Evolutionary conservation across 768 basidiomycete genomes (phyloP).

Genomic region (Leccinellum albellum): DNA sequence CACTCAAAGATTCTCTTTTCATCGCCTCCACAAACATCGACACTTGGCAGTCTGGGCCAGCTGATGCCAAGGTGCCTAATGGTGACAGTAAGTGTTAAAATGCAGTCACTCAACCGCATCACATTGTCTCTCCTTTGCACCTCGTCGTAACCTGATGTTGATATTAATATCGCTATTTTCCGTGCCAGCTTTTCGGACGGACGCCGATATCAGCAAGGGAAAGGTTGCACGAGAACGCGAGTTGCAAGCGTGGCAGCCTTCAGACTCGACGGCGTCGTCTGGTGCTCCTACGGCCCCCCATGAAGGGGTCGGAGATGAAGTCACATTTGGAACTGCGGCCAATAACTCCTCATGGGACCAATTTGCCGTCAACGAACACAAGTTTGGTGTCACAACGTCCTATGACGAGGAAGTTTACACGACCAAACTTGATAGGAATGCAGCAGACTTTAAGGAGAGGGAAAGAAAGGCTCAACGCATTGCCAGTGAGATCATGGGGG

Average conservation of each 20-base stretch:
- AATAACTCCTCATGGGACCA: slow-evolving; percentile 73
- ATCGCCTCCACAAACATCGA: slow-evolving; percentile 73
- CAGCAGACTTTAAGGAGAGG: slow-evolving; percentile 82
- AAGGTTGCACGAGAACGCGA: slow-evolving; percentile 62
- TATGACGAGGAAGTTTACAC: slow-evolving; percentile 96
- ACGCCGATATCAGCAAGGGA: slow-evolving; percentile 71
- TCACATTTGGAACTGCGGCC: slow-evolving; percentile 62
- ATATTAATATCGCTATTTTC: slow-evolving; percentile 15
- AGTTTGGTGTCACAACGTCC: slow-evolving; percentile 87
- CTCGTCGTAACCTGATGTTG: neutral
- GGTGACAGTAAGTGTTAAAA: slow-evolving; percentile 58
- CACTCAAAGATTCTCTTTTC: slow-evolving; percentile 68
- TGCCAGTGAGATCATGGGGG: slow-evolving; percentile 88
- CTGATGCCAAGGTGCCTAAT: slow-evolving; percentile 63
- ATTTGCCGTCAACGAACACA: slow-evolving; percentile 87
- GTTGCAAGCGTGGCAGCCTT: slow-evolving; percentile 72
- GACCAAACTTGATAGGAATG: slow-evolving; percentile 82
- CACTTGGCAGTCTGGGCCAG: slow-evolving; percentile 67
- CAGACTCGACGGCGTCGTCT: slow-evolving; percentile 31
- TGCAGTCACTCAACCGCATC: neutral
- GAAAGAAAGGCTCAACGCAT: slow-evolving; percentile 85
- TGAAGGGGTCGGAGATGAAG: slow-evolving; percentile 50
- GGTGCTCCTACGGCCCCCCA: slow-evolving; percentile 23
- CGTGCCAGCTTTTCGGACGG: slow-evolving; percentile 70
- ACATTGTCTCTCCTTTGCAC: neutral